Evolutionary conservation across 1,284 basidiomycete species (phyloP).

Genomic region (Caloboletus inedulis): DNA sequence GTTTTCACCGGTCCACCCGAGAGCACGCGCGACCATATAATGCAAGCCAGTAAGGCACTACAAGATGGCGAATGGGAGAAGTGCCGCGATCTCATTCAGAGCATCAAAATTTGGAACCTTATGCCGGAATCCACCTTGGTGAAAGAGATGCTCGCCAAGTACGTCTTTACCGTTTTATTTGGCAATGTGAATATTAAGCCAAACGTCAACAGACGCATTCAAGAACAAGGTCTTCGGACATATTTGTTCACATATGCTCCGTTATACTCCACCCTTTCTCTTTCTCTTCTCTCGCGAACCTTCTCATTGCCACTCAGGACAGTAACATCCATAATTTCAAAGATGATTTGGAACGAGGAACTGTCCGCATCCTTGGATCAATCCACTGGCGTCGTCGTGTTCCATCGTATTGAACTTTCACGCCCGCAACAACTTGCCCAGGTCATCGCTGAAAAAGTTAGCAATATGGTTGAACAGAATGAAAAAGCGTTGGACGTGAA

Average conservation of each 20-base stretch:
- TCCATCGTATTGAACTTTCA: constrained; percentile 86
- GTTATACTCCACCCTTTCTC: constrained; percentile 89
- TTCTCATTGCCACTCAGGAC: constrained; percentile 80
- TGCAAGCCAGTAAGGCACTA: constrained; percentile 97
- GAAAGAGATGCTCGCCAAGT: constrained; percentile 93
- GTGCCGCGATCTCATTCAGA: constrained; percentile 88
- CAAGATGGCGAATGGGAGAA: constrained; percentile 98
- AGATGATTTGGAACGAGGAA: constrained; percentile 99
- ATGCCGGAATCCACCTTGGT: constrained; percentile 89
- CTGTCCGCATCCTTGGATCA: constrained; percentile 92
- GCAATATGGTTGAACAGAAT: constrained; percentile 89
- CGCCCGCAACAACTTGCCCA: constrained; percentile 89
- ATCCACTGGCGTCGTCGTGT: constrained; percentile 80
- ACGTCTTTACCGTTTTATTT: constrained; percentile 32
- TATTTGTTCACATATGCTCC: constrained; percentile 99
- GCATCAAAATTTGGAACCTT: constrained; percentile 97
- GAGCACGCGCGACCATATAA: constrained; percentile 98
- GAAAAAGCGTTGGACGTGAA: constrained; percentile 93
- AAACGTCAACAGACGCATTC: constrained; percentile 72
- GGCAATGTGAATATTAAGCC: constrained; percentile 2
- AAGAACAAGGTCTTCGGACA: constrained; percentile 95
- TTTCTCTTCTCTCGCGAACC: constrained; percentile 82
- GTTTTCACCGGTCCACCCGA: constrained; percentile 98
- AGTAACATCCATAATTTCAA: constrained; percentile 91
- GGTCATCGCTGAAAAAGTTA: constrained; percentile 86